Evolutionary conservation across 2,329 filamentous ascomycete species (phyloP).

Genomic region (Alternaria gansuensis): DNA sequence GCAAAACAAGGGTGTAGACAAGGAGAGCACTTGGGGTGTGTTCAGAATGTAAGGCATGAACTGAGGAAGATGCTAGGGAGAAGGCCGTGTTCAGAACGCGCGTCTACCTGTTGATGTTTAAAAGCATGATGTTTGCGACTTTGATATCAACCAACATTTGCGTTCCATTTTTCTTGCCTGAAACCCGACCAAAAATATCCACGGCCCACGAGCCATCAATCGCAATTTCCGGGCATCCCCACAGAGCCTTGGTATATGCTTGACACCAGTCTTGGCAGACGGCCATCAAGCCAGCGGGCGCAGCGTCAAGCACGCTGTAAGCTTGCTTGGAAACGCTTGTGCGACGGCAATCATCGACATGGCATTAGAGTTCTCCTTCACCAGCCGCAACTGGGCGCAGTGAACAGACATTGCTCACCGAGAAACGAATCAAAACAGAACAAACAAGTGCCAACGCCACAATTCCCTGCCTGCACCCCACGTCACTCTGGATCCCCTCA

Average conservation of each 20-base stretch:
- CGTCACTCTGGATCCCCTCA: not conserved
- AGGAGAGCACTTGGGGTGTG: constrained; percentile 52
- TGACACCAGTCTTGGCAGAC: constrained; percentile 22
- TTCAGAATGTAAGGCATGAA: constrained; percentile 51
- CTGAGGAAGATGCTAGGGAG: not conserved
- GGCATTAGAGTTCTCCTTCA: not conserved
- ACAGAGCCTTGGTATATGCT: constrained; percentile 12
- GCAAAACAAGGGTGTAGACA: constrained; percentile 44
- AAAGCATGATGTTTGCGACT: constrained; percentile 1
- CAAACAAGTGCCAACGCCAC: constrained; percentile 7
- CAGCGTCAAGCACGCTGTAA: constrained; percentile 21
- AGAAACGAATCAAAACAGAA: constrained; percentile 2
- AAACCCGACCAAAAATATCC: constrained; percentile 1
- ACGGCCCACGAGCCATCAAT: not conserved
- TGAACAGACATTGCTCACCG: not conserved
- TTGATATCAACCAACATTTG: not conserved
- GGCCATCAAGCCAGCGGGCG: constrained; percentile 15
- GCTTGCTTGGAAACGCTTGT: constrained; percentile 30
- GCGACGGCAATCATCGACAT: not conserved
- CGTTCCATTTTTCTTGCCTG: not conserved
- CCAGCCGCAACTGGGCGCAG: not conserved
- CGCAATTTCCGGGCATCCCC: constrained; percentile 19
- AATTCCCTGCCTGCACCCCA: constrained; percentile 2
- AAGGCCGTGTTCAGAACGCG: constrained; percentile 10
- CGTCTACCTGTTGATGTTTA: constrained; percentile 3